Evolutionary conservation across 139 green algal species (phyloP).

Genomic region (Tetradesmus lagerheimii): DNA sequence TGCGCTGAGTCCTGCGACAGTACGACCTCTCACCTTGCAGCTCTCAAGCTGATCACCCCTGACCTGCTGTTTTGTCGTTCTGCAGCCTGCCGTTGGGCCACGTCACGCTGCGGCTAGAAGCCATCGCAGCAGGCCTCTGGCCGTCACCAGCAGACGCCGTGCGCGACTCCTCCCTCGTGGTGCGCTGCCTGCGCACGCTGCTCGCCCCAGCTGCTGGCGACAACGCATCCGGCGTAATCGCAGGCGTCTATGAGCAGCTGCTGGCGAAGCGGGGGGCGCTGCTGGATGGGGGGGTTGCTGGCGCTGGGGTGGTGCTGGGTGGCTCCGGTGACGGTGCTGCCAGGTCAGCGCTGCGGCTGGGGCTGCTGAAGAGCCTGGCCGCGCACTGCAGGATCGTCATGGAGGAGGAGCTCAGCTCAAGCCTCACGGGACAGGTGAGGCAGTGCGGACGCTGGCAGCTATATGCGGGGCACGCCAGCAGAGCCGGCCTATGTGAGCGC

Average conservation of each 20-base stretch:
- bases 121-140: constrained; percentile 80
- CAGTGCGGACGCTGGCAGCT: background rate
- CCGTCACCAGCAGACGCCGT: constrained; percentile 39
- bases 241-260: constrained; percentile 59
- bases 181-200: constrained; percentile 35
- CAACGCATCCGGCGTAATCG: constrained; percentile 9
- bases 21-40: no score
- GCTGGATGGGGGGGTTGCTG: constrained; percentile 3
- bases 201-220: background rate
- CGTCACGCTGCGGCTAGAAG: constrained; percentile 81
- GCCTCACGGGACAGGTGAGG: constrained; percentile 28
- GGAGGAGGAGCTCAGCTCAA: constrained; percentile 30
- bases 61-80: background rate
- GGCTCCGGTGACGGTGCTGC: constrained; percentile 54
- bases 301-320: constrained; percentile 52
- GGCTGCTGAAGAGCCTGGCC: constrained; percentile 44
- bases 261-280: constrained; percentile 36
- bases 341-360: constrained; percentile 22
- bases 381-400: constrained; percentile 8
- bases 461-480: no score
- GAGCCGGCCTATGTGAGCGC: no score
- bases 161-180: background rate
- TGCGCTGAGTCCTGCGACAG: no score
- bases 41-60: no score
- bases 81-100: constrained; percentile 73